Base-by-base conservation (phyloP, 768 basidiomycete genomes). In the Rhodotorula graminis region DNA sequence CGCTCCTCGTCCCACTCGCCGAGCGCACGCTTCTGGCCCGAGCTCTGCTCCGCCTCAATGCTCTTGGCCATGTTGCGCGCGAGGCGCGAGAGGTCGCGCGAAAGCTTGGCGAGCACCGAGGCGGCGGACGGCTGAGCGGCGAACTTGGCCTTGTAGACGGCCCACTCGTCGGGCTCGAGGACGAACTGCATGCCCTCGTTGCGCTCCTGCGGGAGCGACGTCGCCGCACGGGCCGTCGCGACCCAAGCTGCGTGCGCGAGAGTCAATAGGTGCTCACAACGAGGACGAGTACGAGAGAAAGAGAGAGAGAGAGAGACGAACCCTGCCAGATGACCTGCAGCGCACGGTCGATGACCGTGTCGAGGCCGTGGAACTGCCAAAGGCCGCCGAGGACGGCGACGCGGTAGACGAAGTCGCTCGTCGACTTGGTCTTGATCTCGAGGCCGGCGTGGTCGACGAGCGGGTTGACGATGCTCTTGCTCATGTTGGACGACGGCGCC, bases 321-420 rank as follows among this genome's bases (percentile, higher is more conserved):
- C 61, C 61, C n/a, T 69, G 67, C 61, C 55, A 69, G 33, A 69
- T 40, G 5, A 19, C 15, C 16, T 63, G n/a, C n/a, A 55, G 31
- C 40, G 62, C 61, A 10, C 21, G 12, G 53, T 69, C 67, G n/a
- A 69, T 46, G n/a, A 57, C 61, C 25, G 55, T 31, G 37, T 47
- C 53, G 37, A 69, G 37, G 2, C 67, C 67, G 44, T 57, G 62
- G 61, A 57, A 69, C 61, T 40, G 33, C 29, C 61, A 57, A 16
- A 69, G 25, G 0, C 67, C 67, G 27, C 16, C 61, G 27, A 62
- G 53, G 18, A 50, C 53, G 29, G 46, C 61, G 67, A 69, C 55
- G 23, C 25, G 18, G 44, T 42, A 69, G 11, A 40, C 42, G 11
- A 23, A 25, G 0, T 31, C 3, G 8, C 3, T 27, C 31, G 21